phyloP scores from a whole-genome alignment of 1,284 basidiomycete species.

The Trichosporon ovoides region DNA sequence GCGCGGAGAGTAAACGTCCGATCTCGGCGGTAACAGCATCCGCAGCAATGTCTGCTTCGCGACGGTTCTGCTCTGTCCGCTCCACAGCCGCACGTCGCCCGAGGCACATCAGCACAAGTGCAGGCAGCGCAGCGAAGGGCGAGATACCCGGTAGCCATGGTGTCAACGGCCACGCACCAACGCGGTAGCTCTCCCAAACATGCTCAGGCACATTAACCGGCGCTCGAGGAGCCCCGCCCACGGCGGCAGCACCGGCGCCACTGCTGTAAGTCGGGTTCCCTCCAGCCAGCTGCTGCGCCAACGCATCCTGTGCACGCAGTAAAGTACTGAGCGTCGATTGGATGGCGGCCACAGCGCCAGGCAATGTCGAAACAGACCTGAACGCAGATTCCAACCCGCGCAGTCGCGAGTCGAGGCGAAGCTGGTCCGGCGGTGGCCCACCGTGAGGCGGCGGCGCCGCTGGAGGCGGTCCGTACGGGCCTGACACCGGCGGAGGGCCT shows the following conservation, averaged over 20 bases:
- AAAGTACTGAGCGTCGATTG: conserved; percentile 16
- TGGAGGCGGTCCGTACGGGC: conserved; percentile 7
- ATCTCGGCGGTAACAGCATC: conserved; percentile 30
- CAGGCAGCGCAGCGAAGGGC: conserved; percentile 33
- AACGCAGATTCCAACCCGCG: conserved; percentile 18
- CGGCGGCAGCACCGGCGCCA: not conserved
- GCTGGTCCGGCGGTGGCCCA: conserved; percentile 6
- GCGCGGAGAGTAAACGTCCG: conserved; percentile 26
- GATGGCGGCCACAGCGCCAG: conserved; percentile 13
- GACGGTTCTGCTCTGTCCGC: conserved; percentile 23
- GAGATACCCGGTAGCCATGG: conserved; percentile 44
- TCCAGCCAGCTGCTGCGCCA: conserved; percentile 8
- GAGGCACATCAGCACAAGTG: conserved; percentile 32
- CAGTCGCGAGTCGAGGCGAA: conserved; percentile 14
- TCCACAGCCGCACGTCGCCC: conserved; percentile 35
- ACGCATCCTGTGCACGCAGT: conserved; percentile 15
- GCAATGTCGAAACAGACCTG: conserved; percentile 14
- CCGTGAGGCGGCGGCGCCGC: conserved; percentile 6
- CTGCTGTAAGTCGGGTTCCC: not conserved
- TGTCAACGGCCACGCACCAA: conserved; percentile 42
- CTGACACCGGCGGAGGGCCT: conserved; percentile 6
- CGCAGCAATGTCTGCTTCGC: conserved; percentile 25
- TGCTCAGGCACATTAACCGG: conserved; percentile 26
- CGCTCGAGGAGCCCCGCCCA: not conserved
- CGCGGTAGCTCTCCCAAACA: conserved; percentile 38